These are phyloP conservation scores for Didymellaceae sp. DNA, from an alignment of 2,329 filamentous ascomycete genomes.

Conservation along the genomic window DNA sequence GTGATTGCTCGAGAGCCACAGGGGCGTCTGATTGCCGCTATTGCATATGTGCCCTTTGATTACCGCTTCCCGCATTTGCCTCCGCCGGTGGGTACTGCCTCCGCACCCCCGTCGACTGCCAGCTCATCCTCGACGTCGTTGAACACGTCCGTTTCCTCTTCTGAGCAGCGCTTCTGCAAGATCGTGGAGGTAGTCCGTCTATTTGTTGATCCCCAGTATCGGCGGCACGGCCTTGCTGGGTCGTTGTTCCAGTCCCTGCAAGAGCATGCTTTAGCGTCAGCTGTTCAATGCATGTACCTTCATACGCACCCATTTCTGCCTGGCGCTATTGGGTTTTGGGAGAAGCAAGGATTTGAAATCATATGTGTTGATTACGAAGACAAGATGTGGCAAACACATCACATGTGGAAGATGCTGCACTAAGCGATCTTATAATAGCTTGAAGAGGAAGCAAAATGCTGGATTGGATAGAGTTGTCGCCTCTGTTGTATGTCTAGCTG, in stretches of 20 bases:
- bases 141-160: not conserved
- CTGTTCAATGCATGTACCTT: conserved; percentile 21
- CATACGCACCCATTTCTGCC: conserved; percentile 27
- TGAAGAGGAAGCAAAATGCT: no score
- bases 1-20: not conserved
- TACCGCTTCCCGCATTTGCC: conserved; percentile 7
- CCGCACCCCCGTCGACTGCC: not conserved
- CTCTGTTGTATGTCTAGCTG: no score
- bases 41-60: conserved; percentile 8
- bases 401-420: conserved; percentile 18
- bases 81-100: not conserved
- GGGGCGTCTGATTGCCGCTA: not conserved
- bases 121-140: conserved; percentile 3
- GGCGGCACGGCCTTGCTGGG: conserved; percentile 19
- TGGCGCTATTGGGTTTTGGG: conserved; percentile 26
- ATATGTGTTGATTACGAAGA: conserved; percentile 18
- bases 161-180: not conserved
- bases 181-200: conserved; percentile 23
- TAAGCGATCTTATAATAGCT: no score
- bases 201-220: conserved; percentile 16
- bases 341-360: conserved; percentile 21
- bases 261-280: conserved; percentile 4
- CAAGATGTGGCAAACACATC: conserved; percentile 22
- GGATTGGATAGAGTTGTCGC: no score
- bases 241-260: conserved; percentile 12